Percentiles rank a stretch among this genome's conserved stretches.
These are phyloP conservation scores for Conidiobolus incongruus DNA, from an alignment of 371 early-diverging fungal genomes.

Conservation along the genomic window DNA sequence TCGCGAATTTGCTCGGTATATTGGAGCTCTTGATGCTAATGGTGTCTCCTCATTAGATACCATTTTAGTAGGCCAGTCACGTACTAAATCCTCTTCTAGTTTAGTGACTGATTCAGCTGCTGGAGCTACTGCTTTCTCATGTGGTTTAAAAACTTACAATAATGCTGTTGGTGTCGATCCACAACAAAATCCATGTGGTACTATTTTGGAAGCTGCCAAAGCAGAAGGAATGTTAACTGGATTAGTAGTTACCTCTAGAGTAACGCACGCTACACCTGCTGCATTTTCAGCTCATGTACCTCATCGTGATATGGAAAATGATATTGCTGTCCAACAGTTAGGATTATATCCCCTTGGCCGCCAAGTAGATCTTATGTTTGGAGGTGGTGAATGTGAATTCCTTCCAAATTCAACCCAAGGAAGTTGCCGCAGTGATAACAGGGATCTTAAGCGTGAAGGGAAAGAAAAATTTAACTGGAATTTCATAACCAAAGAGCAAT, in stretches of 20 bases:
- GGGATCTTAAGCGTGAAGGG: conserved; percentile 26
- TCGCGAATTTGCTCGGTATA: conserved; percentile 40
- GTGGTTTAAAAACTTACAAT: conserved; percentile 66
- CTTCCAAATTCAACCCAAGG: conserved; percentile 22
- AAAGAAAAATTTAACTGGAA: conserved; percentile 26
- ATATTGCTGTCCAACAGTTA: conserved; percentile 75
- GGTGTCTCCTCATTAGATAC: conserved; percentile 43
- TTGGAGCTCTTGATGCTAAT: conserved; percentile 17
- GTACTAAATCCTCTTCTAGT: conserved; percentile 59
- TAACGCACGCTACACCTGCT: conserved; percentile 78
- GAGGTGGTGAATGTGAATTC: conserved; percentile 79
- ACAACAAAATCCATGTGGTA: conserved; percentile 53
- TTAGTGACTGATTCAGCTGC: conserved; percentile 89
- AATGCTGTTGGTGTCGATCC: conserved; percentile 61
- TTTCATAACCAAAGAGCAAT: conserved; percentile 21
- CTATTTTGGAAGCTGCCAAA: conserved; percentile 86
- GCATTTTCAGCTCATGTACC: conserved; percentile 62
- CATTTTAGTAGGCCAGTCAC: conserved; percentile 62
- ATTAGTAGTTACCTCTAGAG: conserved; percentile 72
- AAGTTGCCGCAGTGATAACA: conserved; percentile 46
- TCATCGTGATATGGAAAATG: conserved; percentile 44
- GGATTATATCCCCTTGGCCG: conserved; percentile 63
- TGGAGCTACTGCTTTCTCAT: conserved; percentile 84
- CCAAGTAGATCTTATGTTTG: conserved; percentile 70
- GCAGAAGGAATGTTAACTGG: conserved; percentile 53